A percentile compares a stretch with the other conserved stretches of the same genome.
phyloP scores from a whole-genome alignment of 2,329 filamentous ascomycete species.

The Stagonosporopsis tanaceti region DNA sequence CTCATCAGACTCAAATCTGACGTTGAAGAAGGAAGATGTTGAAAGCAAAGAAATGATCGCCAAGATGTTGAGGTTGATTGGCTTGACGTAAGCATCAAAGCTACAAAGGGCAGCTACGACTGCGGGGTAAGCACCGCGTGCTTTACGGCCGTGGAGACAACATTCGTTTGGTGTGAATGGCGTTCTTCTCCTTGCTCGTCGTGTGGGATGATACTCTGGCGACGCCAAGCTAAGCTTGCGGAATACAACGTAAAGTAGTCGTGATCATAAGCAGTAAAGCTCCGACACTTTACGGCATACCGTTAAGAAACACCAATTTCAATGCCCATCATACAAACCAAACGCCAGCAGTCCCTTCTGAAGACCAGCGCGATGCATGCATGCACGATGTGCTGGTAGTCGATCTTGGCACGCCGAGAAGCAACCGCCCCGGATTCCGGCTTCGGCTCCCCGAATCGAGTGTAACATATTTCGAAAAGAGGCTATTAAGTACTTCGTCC shows the following conservation, averaged over 20 bases:
- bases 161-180: neutral
- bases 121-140: slow-evolving; percentile 9
- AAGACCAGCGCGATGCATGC: neutral
- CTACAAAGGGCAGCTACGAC: slow-evolving; percentile 2
- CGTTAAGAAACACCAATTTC: neutral
- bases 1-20: neutral
- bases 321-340: neutral
- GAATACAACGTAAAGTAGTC: no score
- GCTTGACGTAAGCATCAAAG: slow-evolving; percentile 4
- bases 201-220: neutral
- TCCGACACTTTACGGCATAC: neutral
- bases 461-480: slow-evolving; percentile 16
- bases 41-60: neutral
- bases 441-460: slow-evolving; percentile 35
- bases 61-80: slow-evolving; percentile 15
- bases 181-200: neutral
- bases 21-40: neutral
- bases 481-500: neutral
- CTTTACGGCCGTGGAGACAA: slow-evolving; percentile 15
- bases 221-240: neutral
- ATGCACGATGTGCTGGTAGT: slow-evolving; percentile 1
- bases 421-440: slow-evolving; percentile 22
- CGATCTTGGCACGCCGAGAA: slow-evolving; percentile 25
- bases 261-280: neutral
- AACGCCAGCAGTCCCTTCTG: no score